Evolutionary conservation across 768 basidiomycete species (phyloP).

Genomic region (Kwoniella dejecticola): DNA sequence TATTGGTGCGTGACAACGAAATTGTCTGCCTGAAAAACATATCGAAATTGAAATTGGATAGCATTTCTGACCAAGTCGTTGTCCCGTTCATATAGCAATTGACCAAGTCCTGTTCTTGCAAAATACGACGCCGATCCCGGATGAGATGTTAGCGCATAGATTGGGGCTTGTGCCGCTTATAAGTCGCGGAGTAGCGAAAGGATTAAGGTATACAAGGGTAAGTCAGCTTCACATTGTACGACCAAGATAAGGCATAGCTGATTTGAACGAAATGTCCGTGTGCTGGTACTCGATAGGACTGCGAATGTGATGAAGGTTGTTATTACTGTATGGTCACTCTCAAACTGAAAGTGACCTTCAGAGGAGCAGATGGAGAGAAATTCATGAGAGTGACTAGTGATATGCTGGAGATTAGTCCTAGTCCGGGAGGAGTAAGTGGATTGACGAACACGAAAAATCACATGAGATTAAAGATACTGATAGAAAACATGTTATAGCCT

Average conservation of each 20-base stretch:
- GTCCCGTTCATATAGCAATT: constrained; percentile 65
- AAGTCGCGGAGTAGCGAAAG: constrained; percentile 84
- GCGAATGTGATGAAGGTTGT: constrained; percentile 82
- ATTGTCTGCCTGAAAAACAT: not conserved
- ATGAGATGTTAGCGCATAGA: constrained; percentile 96
- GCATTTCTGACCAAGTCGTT: not conserved
- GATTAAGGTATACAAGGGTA: constrained; percentile 62
- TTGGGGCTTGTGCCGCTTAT: constrained; percentile 90
- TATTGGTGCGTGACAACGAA: constrained; percentile 66
- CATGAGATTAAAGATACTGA: no score
- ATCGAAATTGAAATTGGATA: not conserved
- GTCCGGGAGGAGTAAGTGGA: constrained; percentile 39
- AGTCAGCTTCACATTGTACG: constrained; percentile 51
- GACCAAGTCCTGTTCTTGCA: constrained; percentile 91
- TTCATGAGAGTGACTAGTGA: constrained; percentile 84
- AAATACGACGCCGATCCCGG: constrained; percentile 90
- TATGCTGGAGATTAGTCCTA: constrained; percentile 57
- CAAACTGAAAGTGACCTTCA: constrained; percentile 72
- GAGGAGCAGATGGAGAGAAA: constrained; percentile 63
- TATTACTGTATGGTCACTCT: constrained; percentile 81
- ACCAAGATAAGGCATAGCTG: no score
- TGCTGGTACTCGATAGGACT: constrained; percentile 68
- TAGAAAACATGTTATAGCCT: constrained; percentile 23
- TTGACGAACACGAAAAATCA: not conserved
- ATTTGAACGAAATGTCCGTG: constrained; percentile 37